These are phyloP conservation scores for Cryptosporidium baileyi DNA, from an alignment of 169 alveolate species.

Conservation along the genomic window DNA sequence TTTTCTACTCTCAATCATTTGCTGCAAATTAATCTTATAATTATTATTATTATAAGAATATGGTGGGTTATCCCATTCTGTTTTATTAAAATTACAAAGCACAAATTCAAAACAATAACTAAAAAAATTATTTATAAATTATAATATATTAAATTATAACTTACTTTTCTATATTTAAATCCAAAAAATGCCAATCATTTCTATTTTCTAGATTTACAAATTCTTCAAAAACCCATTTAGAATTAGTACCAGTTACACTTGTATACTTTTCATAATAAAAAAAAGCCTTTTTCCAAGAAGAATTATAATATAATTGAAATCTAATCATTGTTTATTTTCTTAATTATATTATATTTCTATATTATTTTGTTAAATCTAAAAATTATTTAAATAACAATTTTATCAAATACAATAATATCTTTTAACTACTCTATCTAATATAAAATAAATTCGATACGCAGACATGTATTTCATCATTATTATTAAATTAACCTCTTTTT, in stretches of 20 bases:
- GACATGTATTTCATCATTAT: too few relatives aligned
- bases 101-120: slow-evolving; percentile 44
- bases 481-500: neutral
- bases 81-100: neutral
- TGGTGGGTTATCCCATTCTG: slow-evolving; percentile 69
- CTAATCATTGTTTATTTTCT: slow-evolving; percentile 24
- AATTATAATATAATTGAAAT: slow-evolving; percentile 25
- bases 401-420: too few relatives aligned
- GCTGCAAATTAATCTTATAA: neutral
- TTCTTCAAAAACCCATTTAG: slow-evolving; percentile 12
- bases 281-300: slow-evolving; percentile 21
- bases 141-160: neutral
- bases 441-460: too few relatives aligned
- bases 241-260: neutral
- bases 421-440: too few relatives aligned
- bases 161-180: slow-evolving; percentile 10
- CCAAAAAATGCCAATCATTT: slow-evolving; percentile 20
- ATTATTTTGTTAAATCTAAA: too few relatives aligned
- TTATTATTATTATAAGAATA: neutral
- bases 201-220: neutral
- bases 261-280: slow-evolving; percentile 10
- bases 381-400: too few relatives aligned
- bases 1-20: neutral
- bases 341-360: too few relatives aligned
- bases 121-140: neutral